These are phyloP conservation scores for Kingdonia uniflora DNA, from an alignment of 164 flowering plant species.

Conservation along the genomic window DNA sequence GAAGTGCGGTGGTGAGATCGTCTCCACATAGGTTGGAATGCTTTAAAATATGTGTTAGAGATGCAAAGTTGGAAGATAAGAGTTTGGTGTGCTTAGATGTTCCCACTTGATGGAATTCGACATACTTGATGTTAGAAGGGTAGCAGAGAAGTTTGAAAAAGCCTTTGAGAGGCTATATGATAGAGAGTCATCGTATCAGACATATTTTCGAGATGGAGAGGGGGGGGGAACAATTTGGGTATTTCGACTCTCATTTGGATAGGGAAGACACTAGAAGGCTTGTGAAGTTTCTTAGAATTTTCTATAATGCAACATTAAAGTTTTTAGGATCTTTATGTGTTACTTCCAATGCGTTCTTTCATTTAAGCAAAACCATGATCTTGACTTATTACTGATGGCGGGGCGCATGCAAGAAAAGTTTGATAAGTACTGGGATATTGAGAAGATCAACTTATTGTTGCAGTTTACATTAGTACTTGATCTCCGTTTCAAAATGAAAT, in stretches of 20 bases:
- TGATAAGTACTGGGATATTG: slow-evolving; percentile 1
- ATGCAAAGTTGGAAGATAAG: background rate
- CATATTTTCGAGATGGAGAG: background rate
- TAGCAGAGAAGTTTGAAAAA: background rate
- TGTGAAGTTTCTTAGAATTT: too few species aligned
- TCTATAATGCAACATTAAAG: too few species aligned
- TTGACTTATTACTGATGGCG: too few species aligned
- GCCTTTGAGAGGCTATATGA: background rate
- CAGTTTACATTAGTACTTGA: background rate
- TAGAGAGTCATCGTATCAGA: background rate
- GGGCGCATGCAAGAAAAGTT: background rate
- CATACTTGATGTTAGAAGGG: background rate
- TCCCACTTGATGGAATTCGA: background rate
- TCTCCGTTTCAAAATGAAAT: background rate
- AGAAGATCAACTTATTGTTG: background rate
- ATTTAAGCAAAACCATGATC: too few species aligned
- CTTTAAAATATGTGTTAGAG: background rate
- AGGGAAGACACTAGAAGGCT: too few species aligned
- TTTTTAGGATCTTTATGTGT: too few species aligned
- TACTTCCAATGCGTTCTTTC: too few species aligned
- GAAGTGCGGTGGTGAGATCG: background rate
- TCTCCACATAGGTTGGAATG: background rate
- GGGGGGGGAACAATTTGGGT: background rate
- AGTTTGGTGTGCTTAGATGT: background rate
- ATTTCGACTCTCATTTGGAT: too few species aligned